Evolutionary conservation across 345 rosid genomes (phyloP), one percentile per base, ranked within the genome.

Genomic region (Acer negundo): DNA sequence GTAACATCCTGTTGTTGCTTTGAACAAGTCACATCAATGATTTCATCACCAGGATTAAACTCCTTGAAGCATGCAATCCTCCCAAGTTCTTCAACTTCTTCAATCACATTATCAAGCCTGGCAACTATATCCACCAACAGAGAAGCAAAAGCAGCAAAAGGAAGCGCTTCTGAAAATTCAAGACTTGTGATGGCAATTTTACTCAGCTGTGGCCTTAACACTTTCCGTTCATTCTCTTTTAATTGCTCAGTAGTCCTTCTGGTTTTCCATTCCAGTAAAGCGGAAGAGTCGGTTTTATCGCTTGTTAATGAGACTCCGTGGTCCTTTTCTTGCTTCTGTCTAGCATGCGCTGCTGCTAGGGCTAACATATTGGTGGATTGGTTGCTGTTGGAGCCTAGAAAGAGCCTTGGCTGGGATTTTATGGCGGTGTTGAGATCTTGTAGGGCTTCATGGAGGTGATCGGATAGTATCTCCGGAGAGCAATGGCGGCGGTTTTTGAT

Each of bases 91-190:
- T 93, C 89, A 3, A 88, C 94, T 78, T 93, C 93, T 75, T 82
- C 92, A 7, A 90, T 90, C 49, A 91, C 89, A 42, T 61, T 89
- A 66, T 93, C 97, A 6, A 94, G 93, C 87, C 90, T 87, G 4
- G 94, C 95, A 44, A 93, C 92, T 40, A 88, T 83, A 72, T 94
- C 95, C 80, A 89, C 89, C 3, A 94, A 85, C 84, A 90, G 75
- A 24, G 95, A 90, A 10, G 94, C 97, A 74, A 94, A 94, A 38
- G 95, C 95, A 9, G 97, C 93, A 11, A 94, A 91, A 0, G 98
- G 98, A 59, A 94, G 90, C n/a, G 97, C 97, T 71, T 92, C 94
- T 1, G 93, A 89, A 83, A 94, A 94, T 68, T 92, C 96, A 0
- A 92, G 84, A 26, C 90, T 86, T 1, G 91, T 89, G 70, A 91